Evolutionary conservation across 176 grass and related monocot genomes (phyloP), one percentile per base, ranked within the genome.

Genomic region (Melocanna baccifera): DNA sequence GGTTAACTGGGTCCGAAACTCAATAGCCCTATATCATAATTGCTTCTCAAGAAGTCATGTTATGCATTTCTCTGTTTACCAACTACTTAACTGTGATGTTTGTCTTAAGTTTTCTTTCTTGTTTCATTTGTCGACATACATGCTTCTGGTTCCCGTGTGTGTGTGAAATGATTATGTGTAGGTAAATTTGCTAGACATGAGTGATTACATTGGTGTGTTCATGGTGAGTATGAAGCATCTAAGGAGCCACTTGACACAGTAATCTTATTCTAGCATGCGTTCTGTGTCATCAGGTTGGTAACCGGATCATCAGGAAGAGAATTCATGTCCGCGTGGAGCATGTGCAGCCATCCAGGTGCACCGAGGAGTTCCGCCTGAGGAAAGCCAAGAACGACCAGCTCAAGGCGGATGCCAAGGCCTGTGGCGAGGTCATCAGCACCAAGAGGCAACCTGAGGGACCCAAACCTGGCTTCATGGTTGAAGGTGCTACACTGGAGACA

Each of bases 241-340:
- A 55, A 25, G 14, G 15, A 14, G 0, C 3, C 13, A 62, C 23
- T 28, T 39, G 26, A 15, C 32, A 18, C n/a, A 0, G 6, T 12
- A 29, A 10, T 55, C 16, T 41, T 5, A 40, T 45, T 76, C 28
- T 23, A 81, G 42, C 16, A 0, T 25, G 10, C 48, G 0, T 48
- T 67, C 1, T 51, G 15, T 51, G 48, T 51, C 15, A 18, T 18
- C 69, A 98, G 96, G 96, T 98, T 6, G 75, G 88, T 15, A 90
- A 90, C 63, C 90, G 89, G 48, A 92, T 95, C 68, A 93, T 98
- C 69, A 81, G 69, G 77, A 98, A 98, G 71, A 88, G 96, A 62
- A 98, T 98, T 67, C 96, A 95, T 76, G 96, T 95, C 16, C 96
- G 96, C 0, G 91, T 98, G 80, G 96, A 95, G 87, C 96, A 98